Evolutionary conservation across 768 basidiomycete species (phyloP), one percentile per base, ranked within the genome.

Genomic region (Glaciozyma martinii): DNA sequence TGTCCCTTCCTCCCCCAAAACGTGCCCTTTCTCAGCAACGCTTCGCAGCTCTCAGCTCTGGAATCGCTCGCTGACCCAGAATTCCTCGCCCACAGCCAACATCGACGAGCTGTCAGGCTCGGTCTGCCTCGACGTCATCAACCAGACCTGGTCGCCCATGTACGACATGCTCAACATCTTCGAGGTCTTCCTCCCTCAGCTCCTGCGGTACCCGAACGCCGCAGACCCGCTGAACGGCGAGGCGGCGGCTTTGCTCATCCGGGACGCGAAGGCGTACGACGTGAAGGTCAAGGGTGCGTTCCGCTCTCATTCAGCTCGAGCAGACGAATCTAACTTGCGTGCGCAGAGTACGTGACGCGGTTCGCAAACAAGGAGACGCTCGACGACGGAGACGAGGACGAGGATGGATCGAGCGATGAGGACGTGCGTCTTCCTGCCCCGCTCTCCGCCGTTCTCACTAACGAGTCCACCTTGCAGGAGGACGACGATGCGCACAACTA

Each of bases 101-200:
- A 99, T 99, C 74, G 95, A 99, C 78, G 95, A 99, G 78, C 80
- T 95, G 88, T 97, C 76, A 75, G 94, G 94, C 50, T 97, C 93
- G 8, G 94, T 99, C 59, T 99, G 95, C 77, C 80, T 99, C 68
- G 95, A 98, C 77, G 95, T 97, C 49, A 97, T 97, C 77, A 97
- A 97, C 76, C 93, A 97, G 80, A 95, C 94, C 21, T 99, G 95
- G 95, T 98, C 95, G 49, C 95, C 95, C 3, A 98, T 99, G 95
- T 99, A 95, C 76, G 94, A 98, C 78, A 93, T 98, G 88, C 90
- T 97, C 80, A 99, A 99, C 76, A 98, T 99, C 68, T 98, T 99
- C 74, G 95, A 99, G 77, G 87, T 90, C 57, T 99, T 99, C 80
- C 81, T 99, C 50, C 95, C 95, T 6, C 95, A 99, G 77, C 84